phyloP scores from a whole-genome alignment of 2,329 filamentous ascomycete genomes.

The Monosporascus ibericus region DNA sequence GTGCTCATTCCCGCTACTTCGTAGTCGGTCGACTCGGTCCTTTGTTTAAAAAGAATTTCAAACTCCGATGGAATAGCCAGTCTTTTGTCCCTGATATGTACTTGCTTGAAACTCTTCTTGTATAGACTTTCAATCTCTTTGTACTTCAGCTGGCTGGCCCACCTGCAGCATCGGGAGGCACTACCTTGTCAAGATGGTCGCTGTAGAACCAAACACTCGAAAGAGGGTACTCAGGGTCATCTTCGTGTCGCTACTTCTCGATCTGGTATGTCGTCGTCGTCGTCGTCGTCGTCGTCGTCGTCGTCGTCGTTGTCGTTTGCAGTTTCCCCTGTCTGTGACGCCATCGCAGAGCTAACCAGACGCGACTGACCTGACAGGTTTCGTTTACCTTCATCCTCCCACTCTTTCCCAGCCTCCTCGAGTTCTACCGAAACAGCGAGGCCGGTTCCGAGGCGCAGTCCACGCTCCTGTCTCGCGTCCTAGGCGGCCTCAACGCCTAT shows the following conservation, averaged over 20 bases:
- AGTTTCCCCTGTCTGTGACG: background rate
- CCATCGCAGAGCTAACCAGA: background rate
- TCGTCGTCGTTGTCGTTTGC: too few species aligned
- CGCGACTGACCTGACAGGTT: conserved; percentile 52
- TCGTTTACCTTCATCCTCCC: conserved; percentile 98
- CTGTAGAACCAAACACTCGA: conserved; percentile 41
- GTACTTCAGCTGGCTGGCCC: too few species aligned
- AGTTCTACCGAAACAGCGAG: conserved; percentile 91
- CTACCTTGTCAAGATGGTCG: conserved; percentile 17
- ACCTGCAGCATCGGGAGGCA: background rate
- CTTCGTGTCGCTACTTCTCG: conserved; percentile 81
- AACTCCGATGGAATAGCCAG: too few species aligned
- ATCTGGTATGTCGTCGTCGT: conserved; percentile 60
- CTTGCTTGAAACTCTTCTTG: too few species aligned
- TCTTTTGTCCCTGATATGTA: too few species aligned
- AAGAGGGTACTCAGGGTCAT: conserved; percentile 83
- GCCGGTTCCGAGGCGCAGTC: conserved; percentile 38
- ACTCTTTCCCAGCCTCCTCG: conserved; percentile 88
- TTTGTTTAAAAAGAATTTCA: too few species aligned
- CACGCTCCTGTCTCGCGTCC: conserved; percentile 67
- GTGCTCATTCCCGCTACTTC: too few species aligned
- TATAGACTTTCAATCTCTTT: too few species aligned
- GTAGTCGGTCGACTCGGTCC: too few species aligned
- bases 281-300: too few species aligned
- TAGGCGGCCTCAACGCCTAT: conserved; percentile 84